Percentiles rank a stretch among this genome's conserved stretches.
Conservation (phyloP, 371 early-diverging fungal genomes). For the Nematocida minor region DNA sequence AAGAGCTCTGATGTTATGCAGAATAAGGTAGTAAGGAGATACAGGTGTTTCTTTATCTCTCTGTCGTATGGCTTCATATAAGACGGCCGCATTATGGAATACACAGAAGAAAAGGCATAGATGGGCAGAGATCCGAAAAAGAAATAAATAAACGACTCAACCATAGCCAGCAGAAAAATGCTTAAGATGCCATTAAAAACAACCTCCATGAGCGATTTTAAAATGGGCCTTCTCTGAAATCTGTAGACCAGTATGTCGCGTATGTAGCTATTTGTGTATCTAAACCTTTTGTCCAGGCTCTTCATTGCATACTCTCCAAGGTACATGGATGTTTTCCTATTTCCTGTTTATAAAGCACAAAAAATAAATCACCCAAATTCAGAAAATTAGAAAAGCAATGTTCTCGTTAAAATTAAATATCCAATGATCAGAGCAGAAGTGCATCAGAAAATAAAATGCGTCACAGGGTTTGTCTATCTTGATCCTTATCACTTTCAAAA, state of each 20-base stretch:
- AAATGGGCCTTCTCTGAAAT: neutral
- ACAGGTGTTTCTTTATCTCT: neutral
- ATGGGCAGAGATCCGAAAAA: conserved; percentile 1
- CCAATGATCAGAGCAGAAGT: too few species aligned
- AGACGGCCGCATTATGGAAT: neutral
- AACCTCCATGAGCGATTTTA: neutral
- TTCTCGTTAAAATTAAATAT: too few species aligned
- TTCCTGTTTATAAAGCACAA: too few species aligned
- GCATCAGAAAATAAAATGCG: too few species aligned
- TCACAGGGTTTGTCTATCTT: too few species aligned
- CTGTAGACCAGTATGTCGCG: neutral
- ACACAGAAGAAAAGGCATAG: neutral
- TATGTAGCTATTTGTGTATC: neutral
- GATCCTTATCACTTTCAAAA: too few species aligned
- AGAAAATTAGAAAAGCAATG: too few species aligned
- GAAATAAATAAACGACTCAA: neutral
- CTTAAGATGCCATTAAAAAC: neutral
- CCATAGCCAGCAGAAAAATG: neutral
- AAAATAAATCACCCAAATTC: too few species aligned
- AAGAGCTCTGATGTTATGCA: conserved; percentile 3
- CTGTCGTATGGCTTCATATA: neutral
- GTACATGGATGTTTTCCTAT: too few species aligned
- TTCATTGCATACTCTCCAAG: neutral
- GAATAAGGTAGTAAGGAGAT: neutral
- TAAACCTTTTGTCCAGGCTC: neutral